phyloP scores from a whole-genome alignment of 257 asterid species.

The Eucommia ulmoides region DNA sequence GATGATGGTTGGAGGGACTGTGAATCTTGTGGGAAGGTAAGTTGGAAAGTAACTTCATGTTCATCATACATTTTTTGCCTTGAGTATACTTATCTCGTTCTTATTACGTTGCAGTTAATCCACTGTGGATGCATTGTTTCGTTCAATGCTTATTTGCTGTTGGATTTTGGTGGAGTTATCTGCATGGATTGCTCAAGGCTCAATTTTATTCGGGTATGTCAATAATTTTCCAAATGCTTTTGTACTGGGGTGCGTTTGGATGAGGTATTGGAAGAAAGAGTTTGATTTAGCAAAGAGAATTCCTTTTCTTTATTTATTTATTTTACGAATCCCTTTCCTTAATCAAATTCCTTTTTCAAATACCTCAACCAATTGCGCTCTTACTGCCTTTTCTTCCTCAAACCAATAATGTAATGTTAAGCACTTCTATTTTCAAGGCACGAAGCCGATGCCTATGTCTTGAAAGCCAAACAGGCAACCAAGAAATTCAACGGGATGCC shows the following conservation, averaged over 20 bases:
- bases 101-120: slow-evolving; percentile 35
- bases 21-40: slow-evolving; percentile 69
- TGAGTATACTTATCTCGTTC: neutral
- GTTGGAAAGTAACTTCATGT: slow-evolving; percentile 10
- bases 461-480: slow-evolving; percentile 27
- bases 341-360: too few relatives aligned
- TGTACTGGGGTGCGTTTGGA: neutral
- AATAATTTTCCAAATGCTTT: neutral
- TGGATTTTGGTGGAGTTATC: slow-evolving; percentile 71
- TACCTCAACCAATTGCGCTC: too few relatives aligned
- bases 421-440: slow-evolving; percentile 38
- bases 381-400: slow-evolving; percentile 6
- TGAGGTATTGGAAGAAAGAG: neutral
- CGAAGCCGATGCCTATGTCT: slow-evolving; percentile 37
- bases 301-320: neutral
- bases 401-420: too few relatives aligned
- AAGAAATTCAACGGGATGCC: slow-evolving; percentile 22
- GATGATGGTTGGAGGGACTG: slow-evolving; percentile 88
- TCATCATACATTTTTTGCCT: neutral
- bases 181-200: slow-evolving; percentile 75
- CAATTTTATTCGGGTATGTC: slow-evolving; percentile 50
- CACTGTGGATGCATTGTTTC: slow-evolving; percentile 87
- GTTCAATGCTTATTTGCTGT: slow-evolving; percentile 47
- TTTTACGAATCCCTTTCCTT: neutral
- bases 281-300: neutral